Conservation (phyloP, 2,329 filamentous ascomycete genomes). For the Aspergillus jensenii region DNA sequence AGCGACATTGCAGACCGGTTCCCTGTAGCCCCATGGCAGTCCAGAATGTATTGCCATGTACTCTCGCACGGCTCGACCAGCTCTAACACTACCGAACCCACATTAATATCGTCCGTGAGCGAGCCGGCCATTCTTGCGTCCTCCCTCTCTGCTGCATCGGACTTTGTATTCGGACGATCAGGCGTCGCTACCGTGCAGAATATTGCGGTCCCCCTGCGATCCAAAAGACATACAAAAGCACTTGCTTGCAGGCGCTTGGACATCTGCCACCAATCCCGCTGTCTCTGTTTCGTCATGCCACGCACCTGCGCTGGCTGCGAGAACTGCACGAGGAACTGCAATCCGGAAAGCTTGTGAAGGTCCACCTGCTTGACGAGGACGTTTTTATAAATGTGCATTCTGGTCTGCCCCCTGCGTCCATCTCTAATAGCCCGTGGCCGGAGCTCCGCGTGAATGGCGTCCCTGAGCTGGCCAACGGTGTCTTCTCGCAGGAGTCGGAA, state of each 20-base stretch:
- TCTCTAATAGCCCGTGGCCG: constrained; percentile 5
- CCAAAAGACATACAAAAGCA: constrained; percentile 30
- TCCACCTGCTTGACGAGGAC: constrained; percentile 8
- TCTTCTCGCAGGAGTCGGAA: constrained; percentile 41
- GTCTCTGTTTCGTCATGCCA: constrained; percentile 5
- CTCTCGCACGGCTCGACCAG: constrained; percentile 29
- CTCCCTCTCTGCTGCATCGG: neutral
- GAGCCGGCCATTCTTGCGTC: constrained; percentile 9
- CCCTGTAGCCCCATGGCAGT: constrained; percentile 4
- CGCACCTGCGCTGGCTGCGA: constrained; percentile 22
- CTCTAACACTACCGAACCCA: constrained; percentile 32
- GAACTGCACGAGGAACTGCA: constrained; percentile 20
- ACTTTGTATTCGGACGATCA: constrained; percentile 2
- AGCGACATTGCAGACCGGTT: constrained; percentile 33
- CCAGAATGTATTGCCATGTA: constrained; percentile 19
- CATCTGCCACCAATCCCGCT: constrained; percentile 29
- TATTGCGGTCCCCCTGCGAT: constrained; percentile 17
- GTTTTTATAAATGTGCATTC: constrained; percentile 7
- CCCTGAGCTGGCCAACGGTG: constrained; percentile 31
- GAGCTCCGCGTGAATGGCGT: constrained; percentile 26
- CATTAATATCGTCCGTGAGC: constrained; percentile 25
- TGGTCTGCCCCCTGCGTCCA: neutral
- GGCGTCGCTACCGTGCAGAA: constrained; percentile 26
- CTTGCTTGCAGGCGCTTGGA: constrained; percentile 30
- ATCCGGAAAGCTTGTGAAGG: constrained; percentile 20